Evolutionary conservation across 805 yeast species (phyloP).

Genomic region (Schwanniomyces sp.): DNA sequence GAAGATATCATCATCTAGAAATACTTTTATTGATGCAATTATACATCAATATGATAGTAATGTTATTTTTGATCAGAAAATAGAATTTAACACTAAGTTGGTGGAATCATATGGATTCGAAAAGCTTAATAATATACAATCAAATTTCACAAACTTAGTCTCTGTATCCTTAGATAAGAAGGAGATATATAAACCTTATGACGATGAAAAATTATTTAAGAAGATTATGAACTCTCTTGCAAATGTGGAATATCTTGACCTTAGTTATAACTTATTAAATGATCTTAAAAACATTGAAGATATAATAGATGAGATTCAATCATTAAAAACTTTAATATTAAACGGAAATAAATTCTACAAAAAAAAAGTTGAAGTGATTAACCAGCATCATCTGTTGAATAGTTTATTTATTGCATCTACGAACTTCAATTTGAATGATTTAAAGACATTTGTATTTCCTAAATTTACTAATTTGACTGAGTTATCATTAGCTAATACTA

Average conservation of each 20-base stretch:
- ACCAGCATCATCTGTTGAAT: constrained; percentile 9
- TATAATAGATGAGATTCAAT: constrained; percentile 35
- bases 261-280: constrained; percentile 58
- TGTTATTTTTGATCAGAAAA: constrained; percentile 14
- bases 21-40: constrained; percentile 51
- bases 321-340: constrained; percentile 43
- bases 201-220: constrained; percentile 1
- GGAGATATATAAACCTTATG: constrained; percentile 24
- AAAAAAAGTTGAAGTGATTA: neutral
- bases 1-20: constrained; percentile 23
- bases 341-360: constrained; percentile 51
- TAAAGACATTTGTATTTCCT: constrained; percentile 15
- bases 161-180: constrained; percentile 51
- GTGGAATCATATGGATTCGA: constrained; percentile 70
- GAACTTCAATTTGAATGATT: constrained; percentile 9
- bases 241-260: constrained; percentile 45
- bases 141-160: constrained; percentile 44
- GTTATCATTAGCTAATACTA: constrained; percentile 36
- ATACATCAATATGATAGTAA: constrained; percentile 41
- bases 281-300: constrained; percentile 37
- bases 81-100: constrained; percentile 54
- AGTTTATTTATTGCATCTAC: constrained; percentile 28
- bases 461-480: constrained; percentile 39
- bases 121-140: constrained; percentile 47
- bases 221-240: constrained; percentile 8